phyloP scores from a whole-genome alignment of 2,329 filamentous ascomycete genomes.

The Trichoderma aggressivum region DNA sequence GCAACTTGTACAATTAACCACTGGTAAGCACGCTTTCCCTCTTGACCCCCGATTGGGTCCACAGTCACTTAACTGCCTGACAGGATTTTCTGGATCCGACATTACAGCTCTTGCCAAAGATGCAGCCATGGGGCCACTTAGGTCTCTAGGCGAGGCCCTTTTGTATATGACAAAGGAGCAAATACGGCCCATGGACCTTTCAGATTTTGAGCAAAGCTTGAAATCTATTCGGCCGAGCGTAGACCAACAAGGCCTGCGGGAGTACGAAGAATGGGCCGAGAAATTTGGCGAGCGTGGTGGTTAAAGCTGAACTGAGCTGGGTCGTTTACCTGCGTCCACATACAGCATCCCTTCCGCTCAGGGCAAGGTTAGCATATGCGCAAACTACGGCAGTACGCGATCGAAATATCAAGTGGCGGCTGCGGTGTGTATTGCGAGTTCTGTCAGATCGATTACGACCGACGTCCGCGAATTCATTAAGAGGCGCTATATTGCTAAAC shows the following conservation, averaged over 20 bases:
- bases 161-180: conserved; percentile 92
- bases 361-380: not conserved
- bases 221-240: conserved; percentile 86
- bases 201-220: conserved; percentile 82
- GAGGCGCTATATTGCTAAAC: conserved; percentile 5
- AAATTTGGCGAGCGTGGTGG: conserved; percentile 92
- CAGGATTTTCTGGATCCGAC: conserved; percentile 96
- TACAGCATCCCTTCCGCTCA: not conserved
- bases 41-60: not conserved
- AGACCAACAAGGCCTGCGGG: conserved; percentile 74
- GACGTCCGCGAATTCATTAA: not conserved
- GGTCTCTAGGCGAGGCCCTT: conserved; percentile 84
- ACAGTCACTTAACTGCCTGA: not conserved
- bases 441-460: not conserved
- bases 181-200: conserved; percentile 78
- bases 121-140: conserved; percentile 92
- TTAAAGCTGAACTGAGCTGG: conserved; percentile 35
- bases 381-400: not conserved
- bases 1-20: conserved; percentile 72
- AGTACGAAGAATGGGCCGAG: conserved; percentile 91
- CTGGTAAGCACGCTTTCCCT: conserved; percentile 59
- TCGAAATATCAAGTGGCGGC: not conserved
- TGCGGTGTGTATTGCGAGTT: not conserved
- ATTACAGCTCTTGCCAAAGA: conserved; percentile 97
- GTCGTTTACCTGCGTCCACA: not conserved